Base-by-base conservation (phyloP, 1,139 yeast genomes). In the Blastobotrys serpentis region DNA sequence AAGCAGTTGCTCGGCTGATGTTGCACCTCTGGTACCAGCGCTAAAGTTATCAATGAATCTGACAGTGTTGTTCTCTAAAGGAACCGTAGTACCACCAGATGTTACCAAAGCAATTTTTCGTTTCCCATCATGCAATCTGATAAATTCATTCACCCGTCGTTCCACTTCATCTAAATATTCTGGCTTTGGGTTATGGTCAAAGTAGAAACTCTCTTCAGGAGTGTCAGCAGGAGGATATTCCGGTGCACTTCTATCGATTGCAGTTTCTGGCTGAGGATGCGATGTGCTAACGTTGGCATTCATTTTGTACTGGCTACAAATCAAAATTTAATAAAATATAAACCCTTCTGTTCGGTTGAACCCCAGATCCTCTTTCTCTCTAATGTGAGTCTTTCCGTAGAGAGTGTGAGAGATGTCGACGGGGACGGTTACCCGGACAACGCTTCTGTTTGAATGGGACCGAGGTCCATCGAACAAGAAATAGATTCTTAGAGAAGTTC, bases 31-130 rank as follows among this genome's bases (percentile, higher is more conserved):
- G 1, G 98, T 92, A 19, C 98, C 98, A 22, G 98, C 98, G 58
- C 95, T 84, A 66, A 94, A 94, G 64, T 92, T 92, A 67, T 92
- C 99, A 62, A 92, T 89, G 68, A 92, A 92, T 50, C 99, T 70
- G 13, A 92, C 98, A 0, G 98, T 94, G 62, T 94, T 92, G 68
- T 89, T 89, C 61, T 92, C 99, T 56, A 92, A 72, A 0, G 99
- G 99, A 0, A 94, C 99, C 0, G 98, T 90, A 1, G 98, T 92
- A 29, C 98, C 99, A n/a, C 99, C 99, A 8, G 92, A 82, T 0
- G 98, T 92, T 2, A 92, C 94, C 49, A 92, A 70, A 0, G 82
- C 98, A 17, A 92, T 77, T 2, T 74, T 70, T n/a, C 64, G 57
- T 29, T 54, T 51, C 6, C 71, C 60, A 6, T 66, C 61, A 14